These are phyloP conservation scores for Ceratocystis huliohia DNA, from an alignment of 2,329 filamentous ascomycete species.

Conservation along the genomic window DNA sequence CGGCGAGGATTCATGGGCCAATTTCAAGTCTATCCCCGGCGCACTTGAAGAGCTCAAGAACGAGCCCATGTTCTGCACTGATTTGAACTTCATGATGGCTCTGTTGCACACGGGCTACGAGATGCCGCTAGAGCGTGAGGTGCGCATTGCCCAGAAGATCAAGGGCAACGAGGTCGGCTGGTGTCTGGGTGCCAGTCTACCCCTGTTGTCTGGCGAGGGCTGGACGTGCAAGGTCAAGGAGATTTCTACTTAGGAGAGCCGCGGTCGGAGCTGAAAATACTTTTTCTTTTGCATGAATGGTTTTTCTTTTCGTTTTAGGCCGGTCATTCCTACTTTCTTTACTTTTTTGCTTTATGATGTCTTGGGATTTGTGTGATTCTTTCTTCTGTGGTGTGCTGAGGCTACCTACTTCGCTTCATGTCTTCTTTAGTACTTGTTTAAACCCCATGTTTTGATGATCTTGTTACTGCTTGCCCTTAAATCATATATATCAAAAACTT, in stretches of 20 bases:
- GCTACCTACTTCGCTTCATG: background rate
- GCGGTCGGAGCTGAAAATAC: background rate
- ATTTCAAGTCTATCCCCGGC: constrained; percentile 59
- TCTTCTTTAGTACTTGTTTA: background rate
- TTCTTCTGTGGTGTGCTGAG: constrained; percentile 3
- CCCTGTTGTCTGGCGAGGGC: constrained; percentile 68
- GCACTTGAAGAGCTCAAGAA: constrained; percentile 69
- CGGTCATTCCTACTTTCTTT: background rate
- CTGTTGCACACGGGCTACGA: constrained; percentile 92
- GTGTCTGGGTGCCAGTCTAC: constrained; percentile 91
- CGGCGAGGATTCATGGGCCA: constrained; percentile 63
- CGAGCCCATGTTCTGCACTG: constrained; percentile 82
- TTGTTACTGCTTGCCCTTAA: background rate
- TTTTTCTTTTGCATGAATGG: background rate
- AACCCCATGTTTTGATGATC: background rate
- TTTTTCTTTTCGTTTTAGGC: background rate
- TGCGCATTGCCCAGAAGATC: constrained; percentile 98
- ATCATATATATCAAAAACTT: background rate
- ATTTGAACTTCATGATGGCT: constrained; percentile 92
- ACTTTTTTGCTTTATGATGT: background rate
- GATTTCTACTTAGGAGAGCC: constrained; percentile 34
- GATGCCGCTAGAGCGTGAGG: constrained; percentile 91
- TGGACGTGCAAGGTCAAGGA: constrained; percentile 82
- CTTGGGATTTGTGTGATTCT: background rate
- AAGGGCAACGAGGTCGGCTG: constrained; percentile 93